These are phyloP conservation scores for Marchantia paleacea DNA, from an alignment of 225 moss, liverwort and hornwort genomes.

Conservation along the genomic window DNA sequence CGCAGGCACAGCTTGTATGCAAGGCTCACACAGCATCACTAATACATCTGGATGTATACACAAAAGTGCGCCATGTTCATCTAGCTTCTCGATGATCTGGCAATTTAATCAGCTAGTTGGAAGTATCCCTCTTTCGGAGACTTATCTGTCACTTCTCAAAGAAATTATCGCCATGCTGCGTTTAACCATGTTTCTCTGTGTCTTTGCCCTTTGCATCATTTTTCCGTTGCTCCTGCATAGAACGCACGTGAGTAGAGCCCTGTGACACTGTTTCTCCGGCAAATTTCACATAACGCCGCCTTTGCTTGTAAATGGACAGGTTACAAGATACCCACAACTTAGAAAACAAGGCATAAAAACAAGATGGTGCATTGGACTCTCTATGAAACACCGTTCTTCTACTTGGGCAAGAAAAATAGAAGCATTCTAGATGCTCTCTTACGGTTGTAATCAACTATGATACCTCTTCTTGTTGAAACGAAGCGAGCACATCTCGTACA, in stretches of 20 bases:
- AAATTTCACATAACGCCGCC: no score
- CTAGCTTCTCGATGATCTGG: slow-evolving; percentile 7
- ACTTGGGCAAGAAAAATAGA: neutral
- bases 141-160: neutral
- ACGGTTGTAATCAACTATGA: neutral
- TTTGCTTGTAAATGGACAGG: no score
- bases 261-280: neutral
- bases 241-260: neutral
- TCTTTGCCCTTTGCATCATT: slow-evolving; percentile 35
- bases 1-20: no score
- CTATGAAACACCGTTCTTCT: neutral
- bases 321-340: no score
- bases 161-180: neutral
- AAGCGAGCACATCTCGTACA: slow-evolving; percentile 85
- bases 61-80: slow-evolving; percentile 5
- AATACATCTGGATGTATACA: slow-evolving; percentile 14
- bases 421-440: neutral
- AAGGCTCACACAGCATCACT: slow-evolving; percentile 3
- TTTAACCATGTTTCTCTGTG: slow-evolving; percentile 31
- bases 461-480: slow-evolving; percentile 81
- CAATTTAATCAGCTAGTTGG: neutral
- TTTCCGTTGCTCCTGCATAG: slow-evolving; percentile 35
- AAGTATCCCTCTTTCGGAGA: neutral
- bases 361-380: neutral
- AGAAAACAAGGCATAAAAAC: neutral